A percentile compares a stretch with the other conserved stretches of the same genome.
phyloP scores from a whole-genome alignment of 2,329 filamentous ascomycete species.

The Knufia fluminis region DNA sequence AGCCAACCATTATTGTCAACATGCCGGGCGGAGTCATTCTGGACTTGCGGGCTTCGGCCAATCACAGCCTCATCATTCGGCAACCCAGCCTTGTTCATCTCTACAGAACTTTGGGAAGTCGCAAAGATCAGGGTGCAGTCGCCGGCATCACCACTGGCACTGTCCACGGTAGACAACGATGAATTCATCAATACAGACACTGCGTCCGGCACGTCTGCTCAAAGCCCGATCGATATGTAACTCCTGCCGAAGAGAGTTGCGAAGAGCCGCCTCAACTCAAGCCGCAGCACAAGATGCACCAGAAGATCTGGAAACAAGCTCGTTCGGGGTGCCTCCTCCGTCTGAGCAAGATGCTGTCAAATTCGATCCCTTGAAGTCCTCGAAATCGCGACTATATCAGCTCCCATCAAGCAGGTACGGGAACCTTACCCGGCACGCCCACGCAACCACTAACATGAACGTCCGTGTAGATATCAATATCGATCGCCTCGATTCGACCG shows the following conservation, averaged over 20 bases:
- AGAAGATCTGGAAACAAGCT: slow-evolving; percentile 15
- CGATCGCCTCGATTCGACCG: slow-evolving; percentile 91
- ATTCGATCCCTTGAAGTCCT: slow-evolving; percentile 42
- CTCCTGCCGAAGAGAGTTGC: slow-evolving; percentile 36
- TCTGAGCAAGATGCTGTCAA: slow-evolving; percentile 12
- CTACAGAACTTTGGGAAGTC: neutral
- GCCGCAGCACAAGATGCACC: slow-evolving; percentile 3
- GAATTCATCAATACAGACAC: neutral
- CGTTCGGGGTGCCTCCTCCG: slow-evolving; percentile 11
- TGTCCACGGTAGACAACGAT: neutral
- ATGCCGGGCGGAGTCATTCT: neutral
- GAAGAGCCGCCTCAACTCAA: slow-evolving; percentile 41
- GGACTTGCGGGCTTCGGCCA: no score
- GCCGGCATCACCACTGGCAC: neutral
- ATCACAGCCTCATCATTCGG: neutral
- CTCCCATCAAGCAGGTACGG: slow-evolving; percentile 34
- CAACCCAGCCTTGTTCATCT: neutral
- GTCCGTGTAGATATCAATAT: slow-evolving; percentile 68
- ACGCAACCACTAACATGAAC: slow-evolving; percentile 10
- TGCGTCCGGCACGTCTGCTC: neutral
- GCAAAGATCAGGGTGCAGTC: neutral
- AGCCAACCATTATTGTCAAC: no score
- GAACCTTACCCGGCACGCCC: no score
- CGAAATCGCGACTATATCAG: slow-evolving; percentile 30
- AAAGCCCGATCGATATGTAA: slow-evolving; percentile 1